Percentiles rank a stretch among this genome's conserved stretches.
Evolutionary conservation across 2,329 filamentous ascomycete species (phyloP).

Genomic region (Fusarium nisikadoi): DNA sequence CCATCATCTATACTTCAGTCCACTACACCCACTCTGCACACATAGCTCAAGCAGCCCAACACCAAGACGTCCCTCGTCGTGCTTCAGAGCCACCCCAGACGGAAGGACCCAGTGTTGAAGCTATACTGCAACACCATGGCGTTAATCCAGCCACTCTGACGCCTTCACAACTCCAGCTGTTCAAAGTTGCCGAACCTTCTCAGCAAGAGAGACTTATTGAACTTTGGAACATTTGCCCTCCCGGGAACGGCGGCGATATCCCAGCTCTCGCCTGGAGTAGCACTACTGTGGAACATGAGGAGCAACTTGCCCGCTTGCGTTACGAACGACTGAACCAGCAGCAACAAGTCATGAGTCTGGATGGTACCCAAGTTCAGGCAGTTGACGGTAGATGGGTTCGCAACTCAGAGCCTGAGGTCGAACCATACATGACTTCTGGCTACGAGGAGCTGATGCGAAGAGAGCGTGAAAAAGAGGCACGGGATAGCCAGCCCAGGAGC

Average conservation of each 20-base stretch:
- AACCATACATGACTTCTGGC: slow-evolving; percentile 87
- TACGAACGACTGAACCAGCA: slow-evolving; percentile 61
- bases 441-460: slow-evolving; percentile 77
- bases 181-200: slow-evolving; percentile 76
- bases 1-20: slow-evolving; percentile 78
- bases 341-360: slow-evolving; percentile 61
- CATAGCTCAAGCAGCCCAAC: slow-evolving; percentile 46
- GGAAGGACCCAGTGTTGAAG: slow-evolving; percentile 63
- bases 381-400: slow-evolving; percentile 64
- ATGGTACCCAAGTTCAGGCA: slow-evolving; percentile 64
- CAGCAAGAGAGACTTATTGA: slow-evolving; percentile 82
- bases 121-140: slow-evolving; percentile 71
- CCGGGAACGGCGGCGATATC: slow-evolving; percentile 66
- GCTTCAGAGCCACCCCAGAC: slow-evolving; percentile 63
- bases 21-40: slow-evolving; percentile 88
- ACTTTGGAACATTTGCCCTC: slow-evolving; percentile 85
- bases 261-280: slow-evolving; percentile 63
- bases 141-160: slow-evolving; percentile 77
- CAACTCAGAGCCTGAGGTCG: slow-evolving; percentile 60
- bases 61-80: slow-evolving; percentile 55
- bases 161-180: slow-evolving; percentile 80
- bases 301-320: slow-evolving; percentile 68
- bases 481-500: slow-evolving; percentile 52
- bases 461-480: slow-evolving; percentile 64
- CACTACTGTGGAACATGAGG: slow-evolving; percentile 67